phyloP scores from a whole-genome alignment of 768 basidiomycete species.

The Jaapia argillacea region DNA sequence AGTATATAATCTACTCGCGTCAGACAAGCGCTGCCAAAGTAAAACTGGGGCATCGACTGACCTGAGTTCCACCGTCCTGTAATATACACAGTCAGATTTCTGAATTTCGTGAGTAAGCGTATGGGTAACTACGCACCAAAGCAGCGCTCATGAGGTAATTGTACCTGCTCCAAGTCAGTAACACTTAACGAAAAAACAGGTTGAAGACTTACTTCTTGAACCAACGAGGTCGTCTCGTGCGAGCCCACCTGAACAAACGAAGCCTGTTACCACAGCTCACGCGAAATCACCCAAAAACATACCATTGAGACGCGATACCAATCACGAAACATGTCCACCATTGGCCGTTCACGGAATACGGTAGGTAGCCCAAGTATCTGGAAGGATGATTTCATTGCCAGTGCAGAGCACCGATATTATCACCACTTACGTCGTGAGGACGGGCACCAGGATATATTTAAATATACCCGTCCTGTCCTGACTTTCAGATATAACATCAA shows the following conservation, averaged over 20 bases:
- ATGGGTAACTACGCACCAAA: not conserved
- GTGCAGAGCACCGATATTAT: not conserved
- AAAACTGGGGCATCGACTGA: not conserved
- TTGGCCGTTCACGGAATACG: conserved; percentile 1
- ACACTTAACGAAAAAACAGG: not conserved
- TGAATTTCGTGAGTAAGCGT: no score
- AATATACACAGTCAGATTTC: not conserved
- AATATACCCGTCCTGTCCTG: not conserved
- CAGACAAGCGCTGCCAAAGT: not conserved
- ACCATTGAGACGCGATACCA: conserved; percentile 1
- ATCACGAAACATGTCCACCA: conserved; percentile 1
- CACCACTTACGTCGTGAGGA: not conserved
- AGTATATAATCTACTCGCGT: not conserved
- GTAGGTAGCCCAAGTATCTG: not conserved
- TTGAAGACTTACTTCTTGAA: not conserved
- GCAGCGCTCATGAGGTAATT: not conserved
- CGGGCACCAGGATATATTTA: not conserved
- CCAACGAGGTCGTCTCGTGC: not conserved
- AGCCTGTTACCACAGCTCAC: not conserved
- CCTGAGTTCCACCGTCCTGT: not conserved
- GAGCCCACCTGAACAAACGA: not conserved
- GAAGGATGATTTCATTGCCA: not conserved
- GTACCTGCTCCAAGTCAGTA: not conserved
- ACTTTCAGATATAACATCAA: not conserved
- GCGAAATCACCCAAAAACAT: not conserved